phyloP scores from a whole-genome alignment of 768 basidiomycete genomes.

The Suillus clintonianus region DNA sequence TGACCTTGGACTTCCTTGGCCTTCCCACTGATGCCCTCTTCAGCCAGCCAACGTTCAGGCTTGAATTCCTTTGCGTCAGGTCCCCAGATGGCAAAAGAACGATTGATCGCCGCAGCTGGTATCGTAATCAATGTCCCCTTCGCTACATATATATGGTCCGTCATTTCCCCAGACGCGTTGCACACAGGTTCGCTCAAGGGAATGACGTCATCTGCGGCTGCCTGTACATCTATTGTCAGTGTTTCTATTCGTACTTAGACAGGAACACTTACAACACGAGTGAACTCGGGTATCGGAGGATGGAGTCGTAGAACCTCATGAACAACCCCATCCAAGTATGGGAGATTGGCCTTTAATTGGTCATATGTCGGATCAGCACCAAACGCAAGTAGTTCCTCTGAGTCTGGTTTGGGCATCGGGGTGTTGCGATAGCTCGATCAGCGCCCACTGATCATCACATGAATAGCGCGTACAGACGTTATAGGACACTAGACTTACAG shows the following conservation, averaged over 20 bases:
- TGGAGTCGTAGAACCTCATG: slow-evolving; percentile 42
- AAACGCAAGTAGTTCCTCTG: slow-evolving; percentile 26
- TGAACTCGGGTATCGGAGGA: slow-evolving; percentile 32
- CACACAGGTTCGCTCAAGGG: slow-evolving; percentile 53
- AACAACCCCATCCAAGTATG: slow-evolving; percentile 44
- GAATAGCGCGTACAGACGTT: neutral
- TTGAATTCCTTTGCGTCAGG: slow-evolving; percentile 24
- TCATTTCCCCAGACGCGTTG: slow-evolving; percentile 40
- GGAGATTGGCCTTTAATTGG: slow-evolving; percentile 35
- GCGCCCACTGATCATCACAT: slow-evolving; percentile 37
- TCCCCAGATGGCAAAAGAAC: slow-evolving; percentile 40
- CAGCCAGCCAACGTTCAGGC: slow-evolving; percentile 21
- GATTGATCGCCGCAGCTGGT: slow-evolving; percentile 50
- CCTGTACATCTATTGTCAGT: slow-evolving; percentile 27
- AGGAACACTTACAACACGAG: slow-evolving; percentile 29
- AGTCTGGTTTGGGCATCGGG: slow-evolving; percentile 27
- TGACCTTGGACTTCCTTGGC: slow-evolving; percentile 26
- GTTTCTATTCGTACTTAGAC: neutral
- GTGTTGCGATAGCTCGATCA: slow-evolving; percentile 29
- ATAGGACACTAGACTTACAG: neutral
- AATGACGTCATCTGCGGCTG: slow-evolving; percentile 55
- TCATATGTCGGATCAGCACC: slow-evolving; percentile 39
- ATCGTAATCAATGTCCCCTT: slow-evolving; percentile 49
- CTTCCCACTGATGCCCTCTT: slow-evolving; percentile 12
- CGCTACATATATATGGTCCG: slow-evolving; percentile 45